Evolutionary conservation across 768 basidiomycete species (phyloP).

Genomic region (Trametes sanguinea): DNA sequence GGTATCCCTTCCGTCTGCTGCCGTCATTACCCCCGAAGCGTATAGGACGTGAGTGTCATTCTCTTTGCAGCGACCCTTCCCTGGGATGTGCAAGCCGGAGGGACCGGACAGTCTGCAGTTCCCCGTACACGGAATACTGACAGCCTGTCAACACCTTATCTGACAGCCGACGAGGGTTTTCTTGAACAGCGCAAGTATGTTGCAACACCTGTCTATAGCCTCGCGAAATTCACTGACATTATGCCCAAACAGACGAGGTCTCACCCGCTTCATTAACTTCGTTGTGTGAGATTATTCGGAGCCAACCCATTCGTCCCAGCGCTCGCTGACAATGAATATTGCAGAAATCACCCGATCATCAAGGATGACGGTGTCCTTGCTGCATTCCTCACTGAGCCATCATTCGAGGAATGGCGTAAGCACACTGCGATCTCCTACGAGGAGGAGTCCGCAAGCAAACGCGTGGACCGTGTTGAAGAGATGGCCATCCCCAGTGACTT

Average conservation of each 20-base stretch:
- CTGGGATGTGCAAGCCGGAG: no score
- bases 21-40: conserved; percentile 90
- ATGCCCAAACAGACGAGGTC: conserved; percentile 58
- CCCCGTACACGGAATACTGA: background rate
- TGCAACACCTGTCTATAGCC: background rate
- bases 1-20: conserved; percentile 93
- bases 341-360: conserved; percentile 88
- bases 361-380: conserved; percentile 83
- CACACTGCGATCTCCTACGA: conserved; percentile 73
- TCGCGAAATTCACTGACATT: background rate
- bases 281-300: conserved; percentile 54
- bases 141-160: conserved; percentile 11
- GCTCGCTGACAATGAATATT: conserved; percentile 2
- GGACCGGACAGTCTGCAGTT: background rate
- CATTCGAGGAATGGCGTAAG: conserved; percentile 89
- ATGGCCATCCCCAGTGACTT: conserved; percentile 93
- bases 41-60: conserved; percentile 68
- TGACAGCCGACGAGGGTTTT: conserved; percentile 81
- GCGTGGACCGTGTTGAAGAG: conserved; percentile 80
- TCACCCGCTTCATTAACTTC: conserved; percentile 78
- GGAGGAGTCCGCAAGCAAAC: conserved; percentile 83
- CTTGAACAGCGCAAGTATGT: conserved; percentile 83
- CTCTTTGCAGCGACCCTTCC: background rate
- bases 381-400: conserved; percentile 79
- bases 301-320: background rate